Base-by-base conservation (phyloP, 371 early-diverging fungal genomes). In the Aphelidium insulamus region DNA sequence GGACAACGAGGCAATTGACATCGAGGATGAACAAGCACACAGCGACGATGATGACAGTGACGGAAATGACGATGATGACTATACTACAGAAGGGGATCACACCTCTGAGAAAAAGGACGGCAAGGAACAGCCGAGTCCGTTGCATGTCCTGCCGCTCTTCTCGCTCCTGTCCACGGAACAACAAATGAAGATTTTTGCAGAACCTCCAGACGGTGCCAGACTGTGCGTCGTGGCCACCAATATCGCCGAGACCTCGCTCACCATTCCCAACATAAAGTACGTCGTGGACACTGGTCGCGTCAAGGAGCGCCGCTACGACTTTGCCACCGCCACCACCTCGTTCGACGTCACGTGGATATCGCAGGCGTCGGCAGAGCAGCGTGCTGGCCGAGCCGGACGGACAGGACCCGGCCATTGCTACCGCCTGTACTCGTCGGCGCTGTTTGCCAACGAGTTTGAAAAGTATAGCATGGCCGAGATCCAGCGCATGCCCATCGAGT, bases 221-320 rank as follows among this genome's bases (percentile, higher is more conserved):
- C 57, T 92, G 20, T 80, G 83, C 44, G 88, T 99, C 7, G 63
- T 99, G 21, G 86, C 94, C 5, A 99, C 99, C 18, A 98, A 99
- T 48, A 90, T 99, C 7, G 97, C 98, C 4, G 99, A 99, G 57
- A 97, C 99, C 0, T 86, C 88, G 11, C 67, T 99, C 14, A 99
- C 99, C 2, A 97, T 99, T 29, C 91, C 91, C 11, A 76, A 77
- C 19, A 74, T 99, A 36, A 67, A 70, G n/a, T 95, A 90, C 49
- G 97, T 99, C 1, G 77, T 99, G 10, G 99, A 99, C 54, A 67
- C 74, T 28, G 99, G 99, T 18, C 76, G 81, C 50, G 77, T 72
- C 16, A 99, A 99, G 47, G 77, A 80, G 56, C 73, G 83, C 33
- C 62, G 57, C 6, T 81, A 77, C 48, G 78, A 83, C 39, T 42